Conservation (phyloP, 2,329 filamentous ascomycete species). For the Ceratocystis papillata region DNA sequence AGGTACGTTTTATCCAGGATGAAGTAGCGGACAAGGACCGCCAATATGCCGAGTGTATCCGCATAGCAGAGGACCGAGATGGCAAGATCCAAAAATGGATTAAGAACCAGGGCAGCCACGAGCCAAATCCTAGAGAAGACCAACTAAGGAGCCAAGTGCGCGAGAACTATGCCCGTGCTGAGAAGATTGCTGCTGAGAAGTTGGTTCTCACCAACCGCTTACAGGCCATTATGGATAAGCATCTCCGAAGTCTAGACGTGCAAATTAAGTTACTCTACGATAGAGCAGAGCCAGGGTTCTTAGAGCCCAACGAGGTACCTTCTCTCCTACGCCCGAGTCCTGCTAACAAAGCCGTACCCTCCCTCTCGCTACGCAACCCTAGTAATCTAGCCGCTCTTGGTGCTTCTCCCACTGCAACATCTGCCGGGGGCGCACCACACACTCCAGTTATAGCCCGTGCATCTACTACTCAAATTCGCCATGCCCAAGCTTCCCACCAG, state of each 20-base stretch:
- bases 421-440: slow-evolving; percentile 27
- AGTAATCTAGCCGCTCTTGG: slow-evolving; percentile 11
- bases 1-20: slow-evolving; percentile 72
- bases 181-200: slow-evolving; percentile 65
- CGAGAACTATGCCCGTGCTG: slow-evolving; percentile 57
- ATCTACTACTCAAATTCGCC: slow-evolving; percentile 40
- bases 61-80: slow-evolving; percentile 61
- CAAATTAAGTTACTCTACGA: slow-evolving; percentile 54
- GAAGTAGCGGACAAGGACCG: slow-evolving; percentile 73
- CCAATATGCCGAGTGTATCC: slow-evolving; percentile 56
- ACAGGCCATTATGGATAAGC: slow-evolving; percentile 49
- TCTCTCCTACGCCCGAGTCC: slow-evolving; percentile 50
- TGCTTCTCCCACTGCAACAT: slow-evolving; percentile 10
- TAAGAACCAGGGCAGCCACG: slow-evolving; percentile 62
- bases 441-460: slow-evolving; percentile 33
- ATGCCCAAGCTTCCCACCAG: slow-evolving; percentile 39
- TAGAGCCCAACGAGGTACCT: slow-evolving; percentile 51
- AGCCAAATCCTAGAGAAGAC: slow-evolving; percentile 65
- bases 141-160: slow-evolving; percentile 53
- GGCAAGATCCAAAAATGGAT: slow-evolving; percentile 71
- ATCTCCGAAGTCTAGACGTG: slow-evolving; percentile 50
- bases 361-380: slow-evolving; percentile 26
- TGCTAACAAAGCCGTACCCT: slow-evolving; percentile 37
- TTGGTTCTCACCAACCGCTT: slow-evolving; percentile 56
- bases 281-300: slow-evolving; percentile 50